Conservation (phyloP, 1,284 basidiomycete genomes). For the Pseudozyma sp. region DNA sequence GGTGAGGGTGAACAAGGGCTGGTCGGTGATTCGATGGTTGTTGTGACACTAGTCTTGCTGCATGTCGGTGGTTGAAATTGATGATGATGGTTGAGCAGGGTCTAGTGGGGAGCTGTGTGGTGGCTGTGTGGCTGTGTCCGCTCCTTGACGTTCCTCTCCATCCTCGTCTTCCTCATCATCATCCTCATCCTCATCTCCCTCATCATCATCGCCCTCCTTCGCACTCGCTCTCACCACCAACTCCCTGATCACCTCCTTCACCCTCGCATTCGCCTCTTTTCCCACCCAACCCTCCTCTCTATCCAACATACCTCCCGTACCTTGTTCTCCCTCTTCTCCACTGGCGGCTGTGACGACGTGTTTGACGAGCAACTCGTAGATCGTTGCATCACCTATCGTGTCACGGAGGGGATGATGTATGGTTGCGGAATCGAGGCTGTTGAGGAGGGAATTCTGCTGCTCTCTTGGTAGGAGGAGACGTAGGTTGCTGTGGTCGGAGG, state of each 20-base stretch:
- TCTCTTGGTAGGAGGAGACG: conserved; percentile 21
- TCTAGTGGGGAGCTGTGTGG: background rate
- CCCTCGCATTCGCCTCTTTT: background rate
- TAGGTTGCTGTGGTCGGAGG: conserved; percentile 20
- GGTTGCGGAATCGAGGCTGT: conserved; percentile 24
- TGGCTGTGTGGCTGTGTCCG: background rate
- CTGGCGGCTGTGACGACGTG: conserved; percentile 11
- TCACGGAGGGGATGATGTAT: conserved; percentile 6
- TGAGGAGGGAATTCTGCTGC: conserved; percentile 22
- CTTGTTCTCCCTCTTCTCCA: background rate
- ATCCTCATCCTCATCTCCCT: conserved; percentile 18
- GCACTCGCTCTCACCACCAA: conserved; percentile 8
- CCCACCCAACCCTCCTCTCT: conserved; percentile 18
- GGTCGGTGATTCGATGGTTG: conserved; percentile 40
- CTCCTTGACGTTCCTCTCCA: background rate
- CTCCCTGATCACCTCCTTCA: conserved; percentile 9
- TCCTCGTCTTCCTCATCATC: background rate
- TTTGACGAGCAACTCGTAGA: conserved; percentile 26
- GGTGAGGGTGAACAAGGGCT: conserved; percentile 32
- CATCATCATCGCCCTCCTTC: conserved; percentile 20
- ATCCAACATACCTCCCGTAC: conserved; percentile 13
- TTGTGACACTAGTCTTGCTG: conserved; percentile 11
- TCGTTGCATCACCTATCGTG: conserved; percentile 10
- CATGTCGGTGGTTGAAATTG: background rate
- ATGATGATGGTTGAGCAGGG: background rate